Base-by-base conservation (phyloP, 2,329 filamentous ascomycete species). In the Hymenoscyphus fraxineus region DNA sequence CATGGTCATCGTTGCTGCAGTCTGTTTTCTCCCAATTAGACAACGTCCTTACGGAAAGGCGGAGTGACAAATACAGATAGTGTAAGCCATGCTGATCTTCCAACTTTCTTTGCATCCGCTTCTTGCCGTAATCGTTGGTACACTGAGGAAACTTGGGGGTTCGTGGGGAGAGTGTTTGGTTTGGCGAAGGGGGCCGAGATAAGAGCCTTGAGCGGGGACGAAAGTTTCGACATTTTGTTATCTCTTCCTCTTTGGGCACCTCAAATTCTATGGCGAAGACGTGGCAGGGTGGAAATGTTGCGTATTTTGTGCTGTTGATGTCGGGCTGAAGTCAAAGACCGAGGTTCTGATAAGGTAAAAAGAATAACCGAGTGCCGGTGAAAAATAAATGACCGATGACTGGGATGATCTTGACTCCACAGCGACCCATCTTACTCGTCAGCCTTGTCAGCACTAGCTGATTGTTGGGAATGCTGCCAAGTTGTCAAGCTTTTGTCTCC, bases 1-100 rank as follows among this genome's bases (percentile, higher is more conserved):
- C 80, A 95, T 86, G 0, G 92, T 95, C 79, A 94, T 91, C 1
- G 91, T 92, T 19, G 91, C 88, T 39, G 91, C 92, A 0, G 91
- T 89, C 88, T 92, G 61, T 59, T 10, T 38, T 16, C 58, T 57
- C 32, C 6, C 27, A 40, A 27, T 41, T 27, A 40, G 59, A 61
- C 57, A 58, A 41, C 27, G 55, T 16, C 13, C 31, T n/a, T 16
- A 12, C 38, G 40, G 51, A 27, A 19, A 19, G 35, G 61, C 22
- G 60, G 57, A 1, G 44, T 19, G 40, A 32, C 44, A 61, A 3
- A 64, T 80, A 88, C 87, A 41, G 88, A 87, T 44, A 91, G 77
- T 16, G 85, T 83, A 16, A 92, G 76, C 88, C 88, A 92, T 57
- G 88, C 85, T 66, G 83, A 80, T 63, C 80, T 74, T 32, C 87